Percentiles rank a stretch among this genome's conserved stretches.
Evolutionary conservation across 192 early-diverging fungal species (phyloP).

Genomic region (Phlyctochytrium planicorne): DNA sequence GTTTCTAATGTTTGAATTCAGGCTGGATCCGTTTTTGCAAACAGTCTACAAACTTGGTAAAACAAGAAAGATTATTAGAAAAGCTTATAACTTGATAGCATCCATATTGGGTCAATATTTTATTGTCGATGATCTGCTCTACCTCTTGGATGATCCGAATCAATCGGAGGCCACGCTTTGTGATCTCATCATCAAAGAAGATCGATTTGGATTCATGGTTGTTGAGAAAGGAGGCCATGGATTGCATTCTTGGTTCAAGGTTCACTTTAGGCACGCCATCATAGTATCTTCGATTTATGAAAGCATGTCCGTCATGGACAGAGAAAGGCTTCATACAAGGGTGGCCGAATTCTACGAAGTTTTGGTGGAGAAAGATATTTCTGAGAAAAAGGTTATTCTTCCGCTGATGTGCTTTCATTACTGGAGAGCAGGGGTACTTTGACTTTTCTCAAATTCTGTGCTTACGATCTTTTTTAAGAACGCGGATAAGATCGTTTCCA

Average conservation of each 20-base stretch:
- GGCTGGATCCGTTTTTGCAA: background rate
- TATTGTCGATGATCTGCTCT: background rate
- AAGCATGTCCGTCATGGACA: background rate
- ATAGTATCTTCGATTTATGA: background rate
- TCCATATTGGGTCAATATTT: background rate
- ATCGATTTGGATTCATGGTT: background rate
- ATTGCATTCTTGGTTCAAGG: background rate
- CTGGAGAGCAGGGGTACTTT: too few species aligned
- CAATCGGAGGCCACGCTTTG: background rate
- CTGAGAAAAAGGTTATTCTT: background rate
- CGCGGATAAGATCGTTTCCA: too few species aligned
- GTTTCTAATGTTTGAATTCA: too few species aligned
- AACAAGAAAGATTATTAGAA: too few species aligned
- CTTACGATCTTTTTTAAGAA: too few species aligned
- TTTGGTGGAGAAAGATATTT: background rate
- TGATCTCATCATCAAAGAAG: background rate
- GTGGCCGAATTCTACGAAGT: background rate
- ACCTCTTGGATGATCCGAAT: background rate
- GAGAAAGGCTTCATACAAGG: background rate
- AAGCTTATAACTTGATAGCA: background rate
- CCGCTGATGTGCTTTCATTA: background rate
- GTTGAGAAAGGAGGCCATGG: background rate
- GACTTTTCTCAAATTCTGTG: too few species aligned
- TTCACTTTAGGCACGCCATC: background rate
- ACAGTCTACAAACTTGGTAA: too few species aligned